These are phyloP conservation scores for Xylaria palmicola DNA, from an alignment of 495 filamentous ascomycete species.

Conservation along the genomic window DNA sequence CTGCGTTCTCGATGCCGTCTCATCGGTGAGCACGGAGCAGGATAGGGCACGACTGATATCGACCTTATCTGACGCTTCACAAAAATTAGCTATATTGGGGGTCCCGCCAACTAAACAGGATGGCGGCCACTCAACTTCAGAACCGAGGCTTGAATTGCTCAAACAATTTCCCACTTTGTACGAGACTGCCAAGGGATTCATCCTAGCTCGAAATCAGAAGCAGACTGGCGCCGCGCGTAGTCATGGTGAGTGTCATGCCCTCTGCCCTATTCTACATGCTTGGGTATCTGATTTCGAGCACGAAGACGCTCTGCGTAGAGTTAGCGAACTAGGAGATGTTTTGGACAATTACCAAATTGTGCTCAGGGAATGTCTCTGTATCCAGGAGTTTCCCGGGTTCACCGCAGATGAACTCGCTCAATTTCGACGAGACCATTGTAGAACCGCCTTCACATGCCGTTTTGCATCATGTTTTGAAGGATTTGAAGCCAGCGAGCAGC, in stretches of 20 bases:
- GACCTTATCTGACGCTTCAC: neutral
- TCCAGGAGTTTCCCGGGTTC: conserved; percentile 12
- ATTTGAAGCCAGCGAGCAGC: neutral
- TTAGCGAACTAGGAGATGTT: neutral
- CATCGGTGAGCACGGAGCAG: neutral
- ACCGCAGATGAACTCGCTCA: conserved; percentile 21
- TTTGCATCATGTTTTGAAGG: neutral
- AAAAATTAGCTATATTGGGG: neutral
- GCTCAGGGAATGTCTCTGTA: conserved; percentile 16
- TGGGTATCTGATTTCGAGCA: neutral
- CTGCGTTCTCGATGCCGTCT: conserved; percentile 16
- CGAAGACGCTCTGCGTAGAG: neutral
- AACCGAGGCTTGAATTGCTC: neutral
- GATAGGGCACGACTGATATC: neutral
- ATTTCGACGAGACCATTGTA: conserved; percentile 24
- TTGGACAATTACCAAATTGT: conserved; percentile 20
- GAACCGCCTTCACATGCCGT: conserved; percentile 26
- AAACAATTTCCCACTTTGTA: neutral
- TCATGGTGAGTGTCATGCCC: neutral
- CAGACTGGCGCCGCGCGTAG: neutral
- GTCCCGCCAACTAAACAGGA: neutral
- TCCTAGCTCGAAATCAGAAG: neutral
- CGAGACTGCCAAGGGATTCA: neutral
- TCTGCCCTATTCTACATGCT: neutral
- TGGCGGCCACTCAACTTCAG: neutral